phyloP scores from a whole-genome alignment of 495 filamentous ascomycete genomes.

The Penicillium goetzii region DNA sequence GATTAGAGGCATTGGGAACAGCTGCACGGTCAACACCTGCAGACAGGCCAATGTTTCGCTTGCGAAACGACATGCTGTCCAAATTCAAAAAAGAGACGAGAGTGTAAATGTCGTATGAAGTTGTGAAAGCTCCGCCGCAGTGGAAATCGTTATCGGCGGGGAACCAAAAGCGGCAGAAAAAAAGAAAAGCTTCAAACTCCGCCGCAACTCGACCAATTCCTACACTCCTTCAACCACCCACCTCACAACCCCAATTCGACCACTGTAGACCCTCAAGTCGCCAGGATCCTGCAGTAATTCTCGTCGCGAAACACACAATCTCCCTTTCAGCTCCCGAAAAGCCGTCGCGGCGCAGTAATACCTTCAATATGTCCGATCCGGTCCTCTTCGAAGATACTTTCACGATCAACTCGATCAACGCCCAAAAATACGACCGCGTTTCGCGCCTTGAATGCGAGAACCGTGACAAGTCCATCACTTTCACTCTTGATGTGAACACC shows the following conservation, averaged over 20 bases:
- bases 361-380: constrained; percentile 66
- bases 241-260: constrained; percentile 10
- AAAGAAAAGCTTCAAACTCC: constrained; percentile 38
- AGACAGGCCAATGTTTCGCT: constrained; percentile 76
- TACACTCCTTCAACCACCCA: constrained; percentile 17
- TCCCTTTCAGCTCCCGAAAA: not conserved
- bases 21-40: constrained; percentile 41
- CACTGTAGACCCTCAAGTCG: not conserved
- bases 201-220: constrained; percentile 26
- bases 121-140: constrained; percentile 2
- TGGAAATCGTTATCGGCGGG: constrained; percentile 35
- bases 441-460: constrained; percentile 75
- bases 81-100: not conserved
- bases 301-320: not conserved
- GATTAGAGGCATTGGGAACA: constrained; percentile 33
- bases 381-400: constrained; percentile 93
- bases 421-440: constrained; percentile 92
- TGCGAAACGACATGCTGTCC: constrained; percentile 80
- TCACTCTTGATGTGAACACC: constrained; percentile 91
- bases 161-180: constrained; percentile 38
- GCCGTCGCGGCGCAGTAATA: constrained; percentile 30
- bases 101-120: not conserved
- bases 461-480: constrained; percentile 67
- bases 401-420: constrained; percentile 74
- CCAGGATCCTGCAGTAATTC: not conserved